A percentile compares a stretch with the other conserved stretches of the same genome.
Conservation (phyloP, 23 red algal species). For the Gracilaria caudata region DNA sequence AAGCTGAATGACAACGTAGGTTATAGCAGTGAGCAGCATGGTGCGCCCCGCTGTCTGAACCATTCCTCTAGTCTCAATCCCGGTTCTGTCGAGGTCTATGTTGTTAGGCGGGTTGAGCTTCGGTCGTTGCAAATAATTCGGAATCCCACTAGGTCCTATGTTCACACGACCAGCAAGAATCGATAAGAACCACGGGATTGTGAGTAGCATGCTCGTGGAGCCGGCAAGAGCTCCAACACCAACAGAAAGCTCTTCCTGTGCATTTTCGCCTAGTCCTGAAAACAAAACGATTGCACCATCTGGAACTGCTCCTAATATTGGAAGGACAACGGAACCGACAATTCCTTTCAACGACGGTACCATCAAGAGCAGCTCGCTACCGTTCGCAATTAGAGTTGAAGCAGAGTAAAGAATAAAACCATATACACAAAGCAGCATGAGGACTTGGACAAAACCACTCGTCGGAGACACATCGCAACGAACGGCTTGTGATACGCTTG, state of each 20-base stretch:
- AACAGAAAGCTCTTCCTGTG: conserved; percentile 77
- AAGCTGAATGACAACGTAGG: conserved; percentile 74
- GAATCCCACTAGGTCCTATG: conserved; percentile 34
- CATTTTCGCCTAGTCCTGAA: conserved; percentile 75
- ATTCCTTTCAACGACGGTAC: conserved; percentile 66
- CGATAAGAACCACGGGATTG: conserved; percentile 72
- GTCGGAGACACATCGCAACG: conserved; percentile 50
- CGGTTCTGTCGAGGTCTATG: conserved; percentile 33
- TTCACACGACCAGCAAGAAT: conserved; percentile 71
- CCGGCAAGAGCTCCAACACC: conserved; percentile 81
- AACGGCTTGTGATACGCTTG: conserved; percentile 25
- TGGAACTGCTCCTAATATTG: conserved; percentile 80
- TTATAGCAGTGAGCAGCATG: conserved; percentile 62
- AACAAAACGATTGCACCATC: conserved; percentile 83
- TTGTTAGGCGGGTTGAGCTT: conserved; percentile 67
- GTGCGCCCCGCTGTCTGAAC: conserved; percentile 42
- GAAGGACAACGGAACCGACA: conserved; percentile 84
- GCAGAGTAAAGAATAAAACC: conserved; percentile 73
- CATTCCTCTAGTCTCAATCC: conserved; percentile 37
- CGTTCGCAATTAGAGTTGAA: conserved; percentile 71
- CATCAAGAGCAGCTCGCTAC: conserved; percentile 72
- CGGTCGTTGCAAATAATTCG: conserved; percentile 13
- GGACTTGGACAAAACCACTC: conserved; percentile 65
- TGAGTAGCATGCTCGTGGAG: conserved; percentile 80
- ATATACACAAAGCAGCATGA: conserved; percentile 68